These are phyloP conservation scores for Apiospora phragmitis DNA, from an alignment of 2,329 filamentous ascomycete genomes.

Conservation along the genomic window DNA sequence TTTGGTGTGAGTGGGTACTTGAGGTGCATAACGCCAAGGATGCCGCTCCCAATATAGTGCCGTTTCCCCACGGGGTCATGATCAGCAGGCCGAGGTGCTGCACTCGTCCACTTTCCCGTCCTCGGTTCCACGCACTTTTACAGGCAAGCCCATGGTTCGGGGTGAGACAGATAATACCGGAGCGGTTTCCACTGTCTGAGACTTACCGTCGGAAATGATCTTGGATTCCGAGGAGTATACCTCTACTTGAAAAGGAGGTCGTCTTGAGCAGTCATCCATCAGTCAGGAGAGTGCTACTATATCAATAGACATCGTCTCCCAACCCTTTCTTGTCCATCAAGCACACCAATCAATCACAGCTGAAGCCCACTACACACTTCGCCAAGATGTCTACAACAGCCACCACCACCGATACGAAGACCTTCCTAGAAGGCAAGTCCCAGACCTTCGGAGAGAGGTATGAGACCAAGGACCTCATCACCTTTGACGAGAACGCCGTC, in stretches of 20 bases:
- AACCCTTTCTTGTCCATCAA: background rate
- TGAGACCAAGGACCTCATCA: constrained; percentile 26
- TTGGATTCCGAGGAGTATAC: constrained; percentile 3
- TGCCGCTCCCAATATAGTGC: background rate
- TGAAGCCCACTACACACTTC: background rate
- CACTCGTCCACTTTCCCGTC: background rate
- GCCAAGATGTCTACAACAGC: constrained; percentile 5
- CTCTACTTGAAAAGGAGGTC: background rate
- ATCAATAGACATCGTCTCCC: background rate
- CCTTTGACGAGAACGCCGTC: constrained; percentile 24
- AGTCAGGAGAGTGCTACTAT: background rate
- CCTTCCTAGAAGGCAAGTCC: constrained; percentile 8
- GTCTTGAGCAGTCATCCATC: background rate
- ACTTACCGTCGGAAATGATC: background rate
- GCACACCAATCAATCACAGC: background rate
- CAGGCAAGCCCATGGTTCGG: background rate
- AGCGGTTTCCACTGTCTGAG: background rate
- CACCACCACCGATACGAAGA: constrained; percentile 18
- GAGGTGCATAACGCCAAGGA: background rate
- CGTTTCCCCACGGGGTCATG: background rate
- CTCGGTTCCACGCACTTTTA: background rate
- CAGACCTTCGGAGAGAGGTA: constrained; percentile 21
- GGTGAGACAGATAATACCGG: background rate
- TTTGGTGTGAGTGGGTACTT: background rate
- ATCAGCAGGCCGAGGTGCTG: background rate